Base-by-base conservation (phyloP, 192 early-diverging fungal species). In the Podila minutissima region DNA sequence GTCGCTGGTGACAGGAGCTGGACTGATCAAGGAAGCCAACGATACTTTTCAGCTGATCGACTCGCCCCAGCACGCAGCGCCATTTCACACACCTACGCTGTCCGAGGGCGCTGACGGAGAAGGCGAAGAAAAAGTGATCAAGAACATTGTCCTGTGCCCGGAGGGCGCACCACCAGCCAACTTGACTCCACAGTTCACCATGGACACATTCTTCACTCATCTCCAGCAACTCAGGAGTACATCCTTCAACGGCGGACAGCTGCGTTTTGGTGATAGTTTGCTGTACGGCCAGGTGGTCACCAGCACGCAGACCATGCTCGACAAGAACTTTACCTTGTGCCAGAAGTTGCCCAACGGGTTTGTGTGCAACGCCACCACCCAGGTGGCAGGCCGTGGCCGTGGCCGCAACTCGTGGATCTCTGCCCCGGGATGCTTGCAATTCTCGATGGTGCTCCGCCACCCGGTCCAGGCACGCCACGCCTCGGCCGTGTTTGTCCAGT, bases 401-500 rank as follows among this genome's bases (percentile, higher is more conserved):
- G 98, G 98, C 6, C 85, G 90, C 24, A 99, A 99, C 75, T 89
- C 93, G 4, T 99, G 98, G 98, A 92, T 99, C 12, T 98, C 97
- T 35, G 96, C 95, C 32, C 82, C 86, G 12, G 98, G 97, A 20
- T 95, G 95, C 65, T 79, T 98, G 38, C 93, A 93, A 83, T 99
- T 98, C 74, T 93, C 94, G 10, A 75, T 96, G 65, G 74, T 94
- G 17, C 41, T 99, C 20, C 74, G 89, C n/a, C 96, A 98, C 72
- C 86, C 89, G 3, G 53, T 83, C 2, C 74, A 90, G 28, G 60
- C 88, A 31, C 60, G 69, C 28, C 84, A 86, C 59, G 84, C 83
- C 24, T 89, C 94, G 0, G 94, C 94, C 5, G 91, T 98, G 5
- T 97, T 98, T 84, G 83, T 99, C 22, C 98, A 99, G 88, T 99